These are phyloP conservation scores for Podospora tetraspora DNA, from an alignment of 495 filamentous ascomycete genomes.

Conservation along the genomic window DNA sequence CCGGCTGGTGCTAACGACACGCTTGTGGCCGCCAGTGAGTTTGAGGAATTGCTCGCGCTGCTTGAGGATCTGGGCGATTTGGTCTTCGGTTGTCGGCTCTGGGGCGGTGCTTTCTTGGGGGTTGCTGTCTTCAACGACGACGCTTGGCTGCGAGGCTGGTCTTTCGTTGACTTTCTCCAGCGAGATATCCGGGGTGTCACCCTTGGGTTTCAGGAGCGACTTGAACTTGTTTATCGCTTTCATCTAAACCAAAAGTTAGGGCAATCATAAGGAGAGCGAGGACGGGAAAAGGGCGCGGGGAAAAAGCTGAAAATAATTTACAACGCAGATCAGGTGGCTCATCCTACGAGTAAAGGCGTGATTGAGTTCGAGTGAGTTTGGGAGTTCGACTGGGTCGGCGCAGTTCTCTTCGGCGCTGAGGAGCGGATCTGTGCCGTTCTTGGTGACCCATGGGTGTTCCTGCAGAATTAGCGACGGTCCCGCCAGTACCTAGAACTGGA, in stretches of 20 bases:
- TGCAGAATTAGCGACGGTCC: constrained; percentile 28
- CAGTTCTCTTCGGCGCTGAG: constrained; percentile 84
- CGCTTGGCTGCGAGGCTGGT: background rate
- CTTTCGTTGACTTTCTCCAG: background rate
- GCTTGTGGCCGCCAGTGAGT: constrained; percentile 17
- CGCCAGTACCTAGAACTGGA: background rate
- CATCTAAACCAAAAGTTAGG: constrained; percentile 52
- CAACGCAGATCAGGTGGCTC: constrained; percentile 74
- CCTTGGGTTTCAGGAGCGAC: constrained; percentile 29
- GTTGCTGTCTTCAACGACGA: background rate
- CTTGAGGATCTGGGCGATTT: constrained; percentile 36
- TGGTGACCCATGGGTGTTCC: constrained; percentile 95
- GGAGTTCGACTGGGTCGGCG: constrained; percentile 66
- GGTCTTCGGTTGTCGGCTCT: constrained; percentile 34
- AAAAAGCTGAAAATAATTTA: constrained; percentile 34
- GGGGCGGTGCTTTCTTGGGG: background rate
- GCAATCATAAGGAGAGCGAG: background rate
- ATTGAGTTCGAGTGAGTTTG: constrained; percentile 85
- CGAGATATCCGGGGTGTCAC: constrained; percentile 7
- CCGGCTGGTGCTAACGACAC: background rate
- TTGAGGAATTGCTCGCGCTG: constrained; percentile 35
- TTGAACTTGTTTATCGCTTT: constrained; percentile 91
- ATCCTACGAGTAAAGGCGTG: constrained; percentile 86
- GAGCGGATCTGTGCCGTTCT: constrained; percentile 69
- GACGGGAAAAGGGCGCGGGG: background rate